Base-by-base conservation (phyloP, 176 grass and related monocot species). In the Aechmea fasciata region DNA sequence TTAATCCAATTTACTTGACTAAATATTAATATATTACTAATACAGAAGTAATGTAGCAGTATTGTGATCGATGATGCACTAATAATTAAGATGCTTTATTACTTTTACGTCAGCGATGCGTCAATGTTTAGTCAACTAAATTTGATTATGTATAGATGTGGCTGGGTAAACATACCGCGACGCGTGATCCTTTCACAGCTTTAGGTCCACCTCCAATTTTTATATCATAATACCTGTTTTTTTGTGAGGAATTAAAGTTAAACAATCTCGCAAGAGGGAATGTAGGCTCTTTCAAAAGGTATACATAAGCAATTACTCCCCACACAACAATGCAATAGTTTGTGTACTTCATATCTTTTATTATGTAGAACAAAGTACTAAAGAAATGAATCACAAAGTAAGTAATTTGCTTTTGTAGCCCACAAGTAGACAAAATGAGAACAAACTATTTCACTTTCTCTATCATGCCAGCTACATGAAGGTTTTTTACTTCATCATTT, bases 131-230 rank as follows among this genome's bases (percentile, higher is more conserved):
- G 33, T 41, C 33, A 7, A 7, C 33, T 41, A 41, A 41, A 41
- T 41, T 41, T 6, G 33, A 41, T 41, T 41, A 0, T 41, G 17
- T 9, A 70, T 23, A 72, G 70, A 73, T 52, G 49, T 61, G 19
- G 66, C 20, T 0, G 26, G 47, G 9, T 24, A 73, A 10, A 83
- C 94, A 80, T 87, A 97, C 94, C 11, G 94, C 90, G 0, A 97
- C 94, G 51, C 87, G 94, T 55, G 94, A 85, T 83, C 89, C 94
- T 48, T 97, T 93, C 61, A 92, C 79, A 50, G 94, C 94, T 87
- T 85, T 51, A 71, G 77, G 51, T 9, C 94, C 94, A 48, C 80
- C 73, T 71, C 94, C 94, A 64, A 97, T 86, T 74, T 78, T 92
- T 69, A 93, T 83, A 78, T 97, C 89, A 65, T 97, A 97, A 59